Conservation (phyloP, 2,329 filamentous ascomycete species). For the Neofusicoccum sp. region DNA sequence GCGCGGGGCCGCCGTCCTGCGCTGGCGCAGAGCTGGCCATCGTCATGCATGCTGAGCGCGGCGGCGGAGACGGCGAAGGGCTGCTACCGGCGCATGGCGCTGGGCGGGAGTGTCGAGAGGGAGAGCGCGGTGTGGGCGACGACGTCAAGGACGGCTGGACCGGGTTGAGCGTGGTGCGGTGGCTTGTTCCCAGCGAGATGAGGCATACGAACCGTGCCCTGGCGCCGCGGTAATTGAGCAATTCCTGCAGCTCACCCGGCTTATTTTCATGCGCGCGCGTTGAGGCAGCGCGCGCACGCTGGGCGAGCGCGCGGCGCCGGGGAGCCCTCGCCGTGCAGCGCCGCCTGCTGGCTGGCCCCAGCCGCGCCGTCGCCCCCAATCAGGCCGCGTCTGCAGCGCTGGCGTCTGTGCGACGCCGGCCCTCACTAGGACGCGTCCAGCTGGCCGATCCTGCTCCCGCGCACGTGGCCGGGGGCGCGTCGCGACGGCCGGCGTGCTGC, state of each 20-base stretch:
- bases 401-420: background rate
- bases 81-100: background rate
- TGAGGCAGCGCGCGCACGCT: background rate
- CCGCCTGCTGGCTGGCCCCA: background rate
- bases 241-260: background rate
- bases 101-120: conserved; percentile 4
- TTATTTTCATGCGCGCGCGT: conserved; percentile 5
- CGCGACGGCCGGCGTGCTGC: conserved; percentile 1
- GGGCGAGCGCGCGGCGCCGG: background rate
- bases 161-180: conserved; percentile 14
- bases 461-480: background rate
- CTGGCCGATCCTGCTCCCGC: too few relatives aligned
- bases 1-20: conserved; percentile 26
- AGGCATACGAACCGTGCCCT: conserved; percentile 14
- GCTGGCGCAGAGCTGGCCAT: conserved; percentile 36
- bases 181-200: conserved; percentile 12
- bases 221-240: conserved; percentile 15
- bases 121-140: background rate
- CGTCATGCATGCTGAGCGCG: conserved; percentile 17
- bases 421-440: too few relatives aligned
- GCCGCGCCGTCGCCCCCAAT: background rate
- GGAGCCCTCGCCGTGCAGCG: background rate
- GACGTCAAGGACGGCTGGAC: conserved; percentile 19
- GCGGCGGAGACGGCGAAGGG: background rate
- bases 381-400: background rate